Evolutionary conservation across 345 rosid species (phyloP).

Genomic region (Bruguiera gymnorhiza): DNA sequence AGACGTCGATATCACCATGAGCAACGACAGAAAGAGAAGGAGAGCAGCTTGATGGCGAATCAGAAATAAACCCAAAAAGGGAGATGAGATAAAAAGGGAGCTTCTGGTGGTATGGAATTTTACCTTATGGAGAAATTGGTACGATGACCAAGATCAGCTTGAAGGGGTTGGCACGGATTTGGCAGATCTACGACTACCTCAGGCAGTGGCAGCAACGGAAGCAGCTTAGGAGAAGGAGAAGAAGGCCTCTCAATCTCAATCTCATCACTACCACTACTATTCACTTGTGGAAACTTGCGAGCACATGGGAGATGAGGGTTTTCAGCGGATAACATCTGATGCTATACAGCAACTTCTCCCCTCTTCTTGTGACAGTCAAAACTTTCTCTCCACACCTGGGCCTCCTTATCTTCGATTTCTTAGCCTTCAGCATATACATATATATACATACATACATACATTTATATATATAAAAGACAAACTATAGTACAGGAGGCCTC

Average conservation of each 20-base stretch:
- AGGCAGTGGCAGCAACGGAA: conserved; percentile 26
- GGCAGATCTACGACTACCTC: conserved; percentile 39
- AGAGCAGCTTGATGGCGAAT: background rate
- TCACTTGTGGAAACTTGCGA: conserved; percentile 34
- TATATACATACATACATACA: background rate
- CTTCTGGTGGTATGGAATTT: background rate
- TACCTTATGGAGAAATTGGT: conserved; percentile 88
- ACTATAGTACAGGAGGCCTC: no score
- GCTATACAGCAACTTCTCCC: conserved; percentile 46
- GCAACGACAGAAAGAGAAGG: conserved; percentile 11
- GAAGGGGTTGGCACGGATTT: conserved; percentile 9
- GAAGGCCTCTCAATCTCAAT: conserved; percentile 37
- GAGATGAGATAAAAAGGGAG: background rate
- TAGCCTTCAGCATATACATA: conserved; percentile 62
- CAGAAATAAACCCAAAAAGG: background rate
- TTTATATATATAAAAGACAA: background rate
- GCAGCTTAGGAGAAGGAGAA: conserved; percentile 41
- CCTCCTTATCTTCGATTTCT: conserved; percentile 43
- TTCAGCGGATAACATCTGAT: conserved; percentile 85
- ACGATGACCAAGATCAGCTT: conserved; percentile 21
- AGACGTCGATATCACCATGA: conserved; percentile 14
- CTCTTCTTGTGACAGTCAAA: conserved; percentile 65
- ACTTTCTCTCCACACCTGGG: conserved; percentile 37
- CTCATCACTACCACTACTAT: conserved; percentile 28
- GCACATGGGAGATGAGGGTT: conserved; percentile 66